These are phyloP conservation scores for Saccharomycopsis sp. DNA, from an alignment of 805 yeast species.

Conservation along the genomic window DNA sequence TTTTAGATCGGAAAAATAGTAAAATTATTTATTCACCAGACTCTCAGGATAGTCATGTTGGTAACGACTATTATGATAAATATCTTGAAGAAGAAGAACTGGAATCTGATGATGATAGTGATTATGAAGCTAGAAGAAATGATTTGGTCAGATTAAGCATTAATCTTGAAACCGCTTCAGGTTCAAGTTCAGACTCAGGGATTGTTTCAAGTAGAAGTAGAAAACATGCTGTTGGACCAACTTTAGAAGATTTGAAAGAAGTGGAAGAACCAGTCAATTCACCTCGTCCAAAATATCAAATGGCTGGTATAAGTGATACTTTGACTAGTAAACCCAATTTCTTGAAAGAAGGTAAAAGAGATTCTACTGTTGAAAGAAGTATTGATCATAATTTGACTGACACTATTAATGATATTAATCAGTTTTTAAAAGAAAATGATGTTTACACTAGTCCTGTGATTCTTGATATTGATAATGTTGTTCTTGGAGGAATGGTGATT, in stretches of 20 bases:
- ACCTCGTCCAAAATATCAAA: constrained; percentile 4
- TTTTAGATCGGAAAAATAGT: too few relatives aligned
- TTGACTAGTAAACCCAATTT: not conserved
- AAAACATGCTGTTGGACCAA: constrained; percentile 1
- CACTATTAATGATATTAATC: constrained; percentile 17
- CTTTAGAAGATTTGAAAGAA: constrained; percentile 11
- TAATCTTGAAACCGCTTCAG: constrained; percentile 10
- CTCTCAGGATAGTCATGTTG: too few relatives aligned
- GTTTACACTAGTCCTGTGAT: constrained; percentile 16
- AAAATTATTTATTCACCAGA: too few relatives aligned
- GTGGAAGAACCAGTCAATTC: constrained; percentile 5
- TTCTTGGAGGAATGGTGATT: constrained; percentile 16
- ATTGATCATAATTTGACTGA: constrained; percentile 12
- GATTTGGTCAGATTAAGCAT: constrained; percentile 15
- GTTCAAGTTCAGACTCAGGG: not conserved
- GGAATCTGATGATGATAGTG: constrained; percentile 10
- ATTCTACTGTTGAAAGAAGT: not conserved
- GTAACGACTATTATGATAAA: constrained; percentile 4
- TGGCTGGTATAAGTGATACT: not conserved
- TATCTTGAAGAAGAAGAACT: constrained; percentile 5
- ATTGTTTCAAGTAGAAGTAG: constrained; percentile 1
- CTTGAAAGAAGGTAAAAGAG: constrained; percentile 3
- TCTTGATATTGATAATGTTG: constrained; percentile 14
- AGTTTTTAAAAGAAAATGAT: constrained; percentile 15
- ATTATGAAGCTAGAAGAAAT: constrained; percentile 11